Conservation (phyloP, 768 basidiomycete species). For the Tulasnella sp. region DNA sequence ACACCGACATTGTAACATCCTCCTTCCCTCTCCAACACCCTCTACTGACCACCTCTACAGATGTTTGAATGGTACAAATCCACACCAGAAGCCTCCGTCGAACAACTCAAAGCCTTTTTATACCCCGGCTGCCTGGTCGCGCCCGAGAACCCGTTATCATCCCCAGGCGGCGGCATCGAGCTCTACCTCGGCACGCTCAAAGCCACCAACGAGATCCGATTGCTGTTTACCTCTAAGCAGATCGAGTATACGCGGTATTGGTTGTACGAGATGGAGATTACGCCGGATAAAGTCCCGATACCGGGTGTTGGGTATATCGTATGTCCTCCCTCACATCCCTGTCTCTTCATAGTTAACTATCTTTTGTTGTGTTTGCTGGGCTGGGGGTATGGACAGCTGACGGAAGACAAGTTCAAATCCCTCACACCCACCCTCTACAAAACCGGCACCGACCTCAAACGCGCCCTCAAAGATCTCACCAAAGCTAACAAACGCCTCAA, state of each 20-base stretch:
- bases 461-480: conserved; percentile 53
- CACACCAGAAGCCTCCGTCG: conserved; percentile 43
- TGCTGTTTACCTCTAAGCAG: conserved; percentile 72
- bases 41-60: neutral
- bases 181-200: conserved; percentile 51
- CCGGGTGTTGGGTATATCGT: conserved; percentile 64
- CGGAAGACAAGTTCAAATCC: neutral
- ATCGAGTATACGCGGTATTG: conserved; percentile 78
- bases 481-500: conserved; percentile 72
- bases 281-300: conserved; percentile 49
- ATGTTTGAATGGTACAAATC: conserved; percentile 27
- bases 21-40: neutral
- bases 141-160: conserved; percentile 55
- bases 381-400: neutral
- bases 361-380: neutral
- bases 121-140: conserved; percentile 58
- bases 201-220: conserved; percentile 54
- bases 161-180: conserved; percentile 53
- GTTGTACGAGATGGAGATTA: conserved; percentile 62
- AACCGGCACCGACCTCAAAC: conserved; percentile 42
- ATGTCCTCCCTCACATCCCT: neutral
- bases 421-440: conserved; percentile 28
- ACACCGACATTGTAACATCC: conserved; percentile 50
- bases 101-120: conserved; percentile 52
- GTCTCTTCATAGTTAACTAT: neutral